Conservation (phyloP, 129 eudicot species). For the Arctium lappa region DNA sequence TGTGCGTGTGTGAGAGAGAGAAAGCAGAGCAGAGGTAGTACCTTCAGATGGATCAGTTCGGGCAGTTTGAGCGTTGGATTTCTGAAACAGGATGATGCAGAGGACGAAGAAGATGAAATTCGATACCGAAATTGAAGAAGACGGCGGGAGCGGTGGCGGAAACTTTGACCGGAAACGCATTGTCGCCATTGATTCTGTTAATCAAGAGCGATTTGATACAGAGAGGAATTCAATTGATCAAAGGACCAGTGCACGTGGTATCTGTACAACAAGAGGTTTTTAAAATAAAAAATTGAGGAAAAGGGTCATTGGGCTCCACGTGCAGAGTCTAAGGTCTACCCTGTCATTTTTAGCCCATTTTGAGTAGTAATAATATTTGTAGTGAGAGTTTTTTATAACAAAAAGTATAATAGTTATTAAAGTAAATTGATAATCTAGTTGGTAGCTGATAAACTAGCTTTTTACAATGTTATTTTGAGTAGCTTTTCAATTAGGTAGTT, state of each 20-base stretch:
- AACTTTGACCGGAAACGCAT: slow-evolving; percentile 20
- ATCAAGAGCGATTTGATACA: background rate
- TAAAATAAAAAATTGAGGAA: too few relatives aligned
- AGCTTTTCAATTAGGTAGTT: too few relatives aligned
- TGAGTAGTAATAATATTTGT: too few relatives aligned
- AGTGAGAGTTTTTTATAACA: too few relatives aligned
- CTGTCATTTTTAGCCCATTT: too few relatives aligned
- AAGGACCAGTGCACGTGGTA: background rate
- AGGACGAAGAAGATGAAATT: slow-evolving; percentile 10
- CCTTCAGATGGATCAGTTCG: slow-evolving; percentile 48
- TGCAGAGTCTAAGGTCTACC: background rate
- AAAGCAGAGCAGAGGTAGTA: background rate
- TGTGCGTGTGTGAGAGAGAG: background rate
- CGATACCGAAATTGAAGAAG: slow-evolving; percentile 2
- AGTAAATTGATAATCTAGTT: too few relatives aligned
- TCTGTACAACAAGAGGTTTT: background rate
- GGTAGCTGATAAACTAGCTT: too few relatives aligned
- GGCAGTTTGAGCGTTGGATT: slow-evolving; percentile 21
- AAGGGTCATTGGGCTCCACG: background rate
- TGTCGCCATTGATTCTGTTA: background rate
- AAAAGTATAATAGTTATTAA: too few relatives aligned
- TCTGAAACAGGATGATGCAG: slow-evolving; percentile 14
- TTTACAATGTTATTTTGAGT: too few relatives aligned
- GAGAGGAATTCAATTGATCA: background rate
- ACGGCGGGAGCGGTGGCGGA: background rate